These are phyloP conservation scores for Pulveroboletus sp. DNA, from an alignment of 768 basidiomycete species.

Conservation along the genomic window DNA sequence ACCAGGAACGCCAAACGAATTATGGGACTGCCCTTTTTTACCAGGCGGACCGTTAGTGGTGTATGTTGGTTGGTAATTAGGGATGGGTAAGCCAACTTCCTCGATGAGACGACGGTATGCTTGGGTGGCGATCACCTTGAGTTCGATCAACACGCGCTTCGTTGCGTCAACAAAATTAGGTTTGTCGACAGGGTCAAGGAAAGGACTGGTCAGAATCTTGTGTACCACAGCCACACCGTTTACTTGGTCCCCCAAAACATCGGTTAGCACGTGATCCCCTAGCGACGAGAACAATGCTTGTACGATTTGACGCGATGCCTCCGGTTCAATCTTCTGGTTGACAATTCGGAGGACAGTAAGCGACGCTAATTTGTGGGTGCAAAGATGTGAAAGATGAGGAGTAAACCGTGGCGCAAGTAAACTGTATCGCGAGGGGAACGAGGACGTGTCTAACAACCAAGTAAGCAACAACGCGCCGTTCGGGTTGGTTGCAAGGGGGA, in stretches of 20 bases:
- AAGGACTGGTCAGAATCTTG: conserved; percentile 87
- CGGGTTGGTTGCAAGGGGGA: conserved; percentile 94
- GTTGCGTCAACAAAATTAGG: conserved; percentile 76
- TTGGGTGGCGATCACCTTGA: conserved; percentile 92
- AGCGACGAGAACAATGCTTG: conserved; percentile 89
- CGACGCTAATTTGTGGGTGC: conserved; percentile 96
- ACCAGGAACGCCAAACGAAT: conserved; percentile 64
- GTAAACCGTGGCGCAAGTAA: conserved; percentile 94
- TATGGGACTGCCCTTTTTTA: conserved; percentile 54
- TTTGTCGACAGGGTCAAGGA: conserved; percentile 71
- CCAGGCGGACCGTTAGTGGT: conserved; percentile 54
- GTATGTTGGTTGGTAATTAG: conserved; percentile 81
- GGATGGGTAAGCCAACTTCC: conserved; percentile 89
- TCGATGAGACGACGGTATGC: conserved; percentile 92
- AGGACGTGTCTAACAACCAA: conserved; percentile 94
- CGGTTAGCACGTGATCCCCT: conserved; percentile 85
- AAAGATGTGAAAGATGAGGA: conserved; percentile 92
- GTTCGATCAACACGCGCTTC: conserved; percentile 82
- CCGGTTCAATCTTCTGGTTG: conserved; percentile 92
- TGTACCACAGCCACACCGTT: conserved; percentile 91
- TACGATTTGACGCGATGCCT: conserved; percentile 82
- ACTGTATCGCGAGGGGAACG: conserved; percentile 92
- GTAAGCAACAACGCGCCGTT: conserved; percentile 95
- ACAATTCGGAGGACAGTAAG: conserved; percentile 92
- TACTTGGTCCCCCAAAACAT: conserved; percentile 93